phyloP scores from a whole-genome alignment of 1,139 yeast genomes.

The Kurtzmaniella quercitrusa region DNA sequence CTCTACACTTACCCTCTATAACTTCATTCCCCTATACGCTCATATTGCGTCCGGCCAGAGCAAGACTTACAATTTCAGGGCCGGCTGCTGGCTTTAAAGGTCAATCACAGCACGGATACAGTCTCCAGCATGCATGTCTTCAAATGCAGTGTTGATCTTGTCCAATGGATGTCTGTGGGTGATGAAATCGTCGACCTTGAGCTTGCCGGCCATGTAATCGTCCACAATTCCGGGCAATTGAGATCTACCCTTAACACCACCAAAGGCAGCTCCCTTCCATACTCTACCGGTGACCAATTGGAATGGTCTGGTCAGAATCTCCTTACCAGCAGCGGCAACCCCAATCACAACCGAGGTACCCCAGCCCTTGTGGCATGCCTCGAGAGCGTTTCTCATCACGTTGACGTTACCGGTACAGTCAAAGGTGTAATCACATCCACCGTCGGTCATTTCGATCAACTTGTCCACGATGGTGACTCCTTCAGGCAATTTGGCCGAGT shows the following conservation, averaged over 20 bases:
- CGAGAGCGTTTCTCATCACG: constrained; percentile 94
- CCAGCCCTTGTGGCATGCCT: constrained; percentile 99
- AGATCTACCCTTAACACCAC: constrained; percentile 96
- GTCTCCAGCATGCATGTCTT: constrained; percentile 90
- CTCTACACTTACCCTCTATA: not conserved
- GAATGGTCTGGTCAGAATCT: constrained; percentile 95
- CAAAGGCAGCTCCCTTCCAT: constrained; percentile 98
- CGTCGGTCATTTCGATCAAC: constrained; percentile 86
- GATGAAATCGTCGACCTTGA: constrained; percentile 92
- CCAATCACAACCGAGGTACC: constrained; percentile 93
- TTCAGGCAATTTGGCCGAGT: constrained; percentile 70
- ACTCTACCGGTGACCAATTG: constrained; percentile 98
- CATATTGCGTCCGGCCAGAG: not conserved
- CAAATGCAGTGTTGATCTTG: constrained; percentile 83
- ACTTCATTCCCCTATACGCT: not conserved
- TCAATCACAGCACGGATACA: constrained; percentile 89
- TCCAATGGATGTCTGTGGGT: constrained; percentile 81
- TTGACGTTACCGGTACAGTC: constrained; percentile 96
- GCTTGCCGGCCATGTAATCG: constrained; percentile 74
- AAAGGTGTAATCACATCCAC: constrained; percentile 92
- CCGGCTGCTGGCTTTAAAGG: constrained; percentile 20
- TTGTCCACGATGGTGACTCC: constrained; percentile 79
- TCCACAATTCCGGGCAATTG: constrained; percentile 90
- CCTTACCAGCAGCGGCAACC: constrained; percentile 98
- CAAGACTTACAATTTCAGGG: constrained; percentile 1